These are phyloP conservation scores for Pseudopediastrum boryanum DNA, from an alignment of 139 green algal genomes.

Conservation along the genomic window DNA sequence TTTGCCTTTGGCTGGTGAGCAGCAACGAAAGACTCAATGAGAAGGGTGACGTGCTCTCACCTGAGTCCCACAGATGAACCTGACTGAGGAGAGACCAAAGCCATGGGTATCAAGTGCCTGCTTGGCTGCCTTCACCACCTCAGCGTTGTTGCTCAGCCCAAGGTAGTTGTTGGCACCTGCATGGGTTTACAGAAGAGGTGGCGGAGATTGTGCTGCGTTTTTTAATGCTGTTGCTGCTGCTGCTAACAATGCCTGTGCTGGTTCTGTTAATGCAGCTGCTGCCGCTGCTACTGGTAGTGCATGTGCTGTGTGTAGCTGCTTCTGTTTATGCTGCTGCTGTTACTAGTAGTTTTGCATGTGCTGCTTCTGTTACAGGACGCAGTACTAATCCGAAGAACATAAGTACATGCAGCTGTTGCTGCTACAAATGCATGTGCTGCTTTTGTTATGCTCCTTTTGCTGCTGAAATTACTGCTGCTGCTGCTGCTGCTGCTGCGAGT, in stretches of 20 bases:
- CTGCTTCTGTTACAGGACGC: neutral
- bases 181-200: neutral
- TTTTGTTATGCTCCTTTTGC: too few species aligned
- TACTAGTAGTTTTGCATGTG: neutral
- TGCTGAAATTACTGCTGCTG: too few species aligned
- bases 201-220: neutral
- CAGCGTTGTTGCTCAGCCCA: constrained; percentile 66
- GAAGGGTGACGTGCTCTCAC: neutral
- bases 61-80: constrained; percentile 78
- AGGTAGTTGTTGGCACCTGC: constrained; percentile 56
- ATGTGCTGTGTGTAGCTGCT: neutral
- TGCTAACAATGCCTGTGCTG: neutral
- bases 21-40: too few species aligned
- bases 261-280: neutral
- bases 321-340: neutral
- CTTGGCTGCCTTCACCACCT: constrained; percentile 56
- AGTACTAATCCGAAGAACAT: neutral
- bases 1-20: too few species aligned
- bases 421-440: neutral
- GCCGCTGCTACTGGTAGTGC: neutral
- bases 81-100: constrained; percentile 66
- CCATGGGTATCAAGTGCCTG: constrained; percentile 62
- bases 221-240: neutral
- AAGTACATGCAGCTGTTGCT: neutral
- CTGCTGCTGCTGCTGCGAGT: too few species aligned